These are phyloP conservation scores for Penicillium brevicompactum DNA, from an alignment of 2,329 filamentous ascomycete genomes.

Conservation along the genomic window DNA sequence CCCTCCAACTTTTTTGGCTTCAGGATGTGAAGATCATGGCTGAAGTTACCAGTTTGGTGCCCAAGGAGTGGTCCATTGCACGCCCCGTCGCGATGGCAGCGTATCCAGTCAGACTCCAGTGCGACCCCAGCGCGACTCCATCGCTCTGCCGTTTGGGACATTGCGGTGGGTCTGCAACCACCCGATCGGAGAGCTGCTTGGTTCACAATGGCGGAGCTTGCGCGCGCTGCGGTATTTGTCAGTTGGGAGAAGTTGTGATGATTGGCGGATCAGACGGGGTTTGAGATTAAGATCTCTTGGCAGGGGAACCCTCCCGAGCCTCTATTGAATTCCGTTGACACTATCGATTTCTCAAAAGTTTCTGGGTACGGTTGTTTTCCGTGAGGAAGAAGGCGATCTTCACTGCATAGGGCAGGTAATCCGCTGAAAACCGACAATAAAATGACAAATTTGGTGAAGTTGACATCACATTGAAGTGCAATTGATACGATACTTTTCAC, in stretches of 20 bases:
- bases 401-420: neutral
- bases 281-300: conserved; percentile 12
- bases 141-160: neutral
- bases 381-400: conserved; percentile 4
- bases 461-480: neutral
- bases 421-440: neutral
- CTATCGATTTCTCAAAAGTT: conserved; percentile 5
- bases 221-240: conserved; percentile 7
- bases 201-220: neutral
- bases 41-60: neutral
- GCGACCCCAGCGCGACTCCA: neutral
- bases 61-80: neutral
- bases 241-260: neutral
- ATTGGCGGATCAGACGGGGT: conserved; percentile 1
- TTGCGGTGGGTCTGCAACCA: neutral
- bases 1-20: neutral
- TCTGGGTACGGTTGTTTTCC: neutral
- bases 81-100: neutral
- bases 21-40: neutral
- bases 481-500: neutral
- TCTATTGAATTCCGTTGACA: conserved; percentile 1
- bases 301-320: neutral
- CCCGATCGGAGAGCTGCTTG: neutral
- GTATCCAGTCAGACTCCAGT: neutral
- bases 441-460: neutral